Evolutionary conservation across 345 rosid species (phyloP).

Genomic region (Brassica juncea): DNA sequence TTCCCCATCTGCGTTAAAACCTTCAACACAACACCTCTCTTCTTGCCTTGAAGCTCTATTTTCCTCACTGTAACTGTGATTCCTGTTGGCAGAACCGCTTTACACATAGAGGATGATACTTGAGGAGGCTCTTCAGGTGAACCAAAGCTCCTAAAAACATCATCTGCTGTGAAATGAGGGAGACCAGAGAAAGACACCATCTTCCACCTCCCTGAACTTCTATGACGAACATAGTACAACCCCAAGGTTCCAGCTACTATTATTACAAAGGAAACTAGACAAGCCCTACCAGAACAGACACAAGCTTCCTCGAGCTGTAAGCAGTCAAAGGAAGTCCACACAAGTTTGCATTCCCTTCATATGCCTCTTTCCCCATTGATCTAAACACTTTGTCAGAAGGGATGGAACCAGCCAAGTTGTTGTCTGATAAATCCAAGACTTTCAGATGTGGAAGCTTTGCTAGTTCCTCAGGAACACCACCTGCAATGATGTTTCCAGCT

Average conservation of each 20-base stretch:
- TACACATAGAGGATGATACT: slow-evolving; percentile 51
- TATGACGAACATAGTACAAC: slow-evolving; percentile 51
- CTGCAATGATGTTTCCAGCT: slow-evolving; percentile 55
- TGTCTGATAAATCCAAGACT: slow-evolving; percentile 65
- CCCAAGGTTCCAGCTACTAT: slow-evolving; percentile 53
- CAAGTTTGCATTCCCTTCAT: slow-evolving; percentile 63
- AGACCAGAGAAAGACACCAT: slow-evolving; percentile 76
- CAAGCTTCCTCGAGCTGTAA: slow-evolving; percentile 60
- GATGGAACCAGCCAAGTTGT: slow-evolving; percentile 65
- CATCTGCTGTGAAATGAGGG: slow-evolving; percentile 74
- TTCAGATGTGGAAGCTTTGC: slow-evolving; percentile 55
- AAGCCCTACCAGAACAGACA: slow-evolving; percentile 53
- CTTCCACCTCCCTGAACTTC: slow-evolving; percentile 69
- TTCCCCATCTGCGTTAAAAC: slow-evolving; percentile 60
- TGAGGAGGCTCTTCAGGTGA: slow-evolving; percentile 44
- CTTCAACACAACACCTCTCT: slow-evolving; percentile 44
- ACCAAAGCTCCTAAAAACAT: slow-evolving; percentile 70
- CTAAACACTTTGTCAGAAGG: slow-evolving; percentile 58
- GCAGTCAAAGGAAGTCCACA: slow-evolving; percentile 75
- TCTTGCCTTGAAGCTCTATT: slow-evolving; percentile 56
- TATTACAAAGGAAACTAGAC: slow-evolving; percentile 47
- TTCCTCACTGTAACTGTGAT: slow-evolving; percentile 74
- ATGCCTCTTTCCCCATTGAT: slow-evolving; percentile 66
- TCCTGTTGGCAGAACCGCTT: slow-evolving; percentile 84
- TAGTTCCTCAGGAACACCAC: slow-evolving; percentile 58